phyloP scores from a whole-genome alignment of 108 stramenopile species.

The Schizochytrium sp. region DNA sequence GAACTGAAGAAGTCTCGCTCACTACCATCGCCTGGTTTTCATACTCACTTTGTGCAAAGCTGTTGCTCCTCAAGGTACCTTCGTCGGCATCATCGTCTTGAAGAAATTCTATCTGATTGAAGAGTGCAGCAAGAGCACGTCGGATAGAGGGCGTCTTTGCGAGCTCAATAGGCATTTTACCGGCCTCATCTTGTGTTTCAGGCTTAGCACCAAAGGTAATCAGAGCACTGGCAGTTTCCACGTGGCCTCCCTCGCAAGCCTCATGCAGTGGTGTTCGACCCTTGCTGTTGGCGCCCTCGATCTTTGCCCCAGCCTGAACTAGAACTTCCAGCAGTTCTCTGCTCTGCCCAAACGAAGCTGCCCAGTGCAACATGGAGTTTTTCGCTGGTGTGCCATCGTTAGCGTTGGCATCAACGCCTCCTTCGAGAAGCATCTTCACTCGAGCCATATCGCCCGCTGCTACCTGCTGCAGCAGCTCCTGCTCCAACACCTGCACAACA shows the following conservation, averaged over 20 bases:
- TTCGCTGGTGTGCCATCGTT: constrained; percentile 20
- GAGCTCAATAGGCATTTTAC: background rate
- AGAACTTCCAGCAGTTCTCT: background rate
- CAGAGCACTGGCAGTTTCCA: constrained; percentile 12
- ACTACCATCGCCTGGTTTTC: too few relatives aligned
- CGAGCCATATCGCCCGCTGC: background rate
- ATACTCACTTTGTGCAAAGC: too few relatives aligned
- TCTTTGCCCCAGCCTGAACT: background rate
- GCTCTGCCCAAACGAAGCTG: constrained; percentile 39
- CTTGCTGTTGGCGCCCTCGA: background rate
- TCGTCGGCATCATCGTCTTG: background rate
- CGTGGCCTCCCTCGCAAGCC: constrained; percentile 49
- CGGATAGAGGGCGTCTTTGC: constrained; percentile 29
- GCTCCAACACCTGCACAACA: background rate
- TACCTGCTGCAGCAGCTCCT: constrained; percentile 37
- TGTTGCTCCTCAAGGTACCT: background rate
- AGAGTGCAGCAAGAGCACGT: constrained; percentile 17
- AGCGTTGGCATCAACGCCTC: constrained; percentile 26
- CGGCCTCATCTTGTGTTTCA: background rate
- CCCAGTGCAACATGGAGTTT: constrained; percentile 20
- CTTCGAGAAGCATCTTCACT: background rate
- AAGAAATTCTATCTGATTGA: background rate
- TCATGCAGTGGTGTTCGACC: constrained; percentile 22
- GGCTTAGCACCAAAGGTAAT: background rate
- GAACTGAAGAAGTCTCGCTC: too few relatives aligned